These are phyloP conservation scores for Dactylellina sp. DNA, from an alignment of 2,329 filamentous ascomycete species.

Conservation along the genomic window DNA sequence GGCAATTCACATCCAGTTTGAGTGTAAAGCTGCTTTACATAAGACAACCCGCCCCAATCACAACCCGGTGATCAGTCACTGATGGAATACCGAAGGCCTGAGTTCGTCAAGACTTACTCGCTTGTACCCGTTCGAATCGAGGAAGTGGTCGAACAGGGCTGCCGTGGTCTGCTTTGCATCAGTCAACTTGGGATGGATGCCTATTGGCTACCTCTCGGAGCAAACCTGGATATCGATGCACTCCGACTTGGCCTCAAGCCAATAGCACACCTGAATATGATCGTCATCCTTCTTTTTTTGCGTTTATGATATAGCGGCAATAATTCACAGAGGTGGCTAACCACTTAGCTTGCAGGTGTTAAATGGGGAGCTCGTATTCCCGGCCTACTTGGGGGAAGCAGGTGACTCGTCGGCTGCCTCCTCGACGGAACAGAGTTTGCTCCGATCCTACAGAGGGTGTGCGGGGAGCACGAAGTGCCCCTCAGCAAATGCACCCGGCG, in stretches of 20 bases:
- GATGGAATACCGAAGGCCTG: constrained; percentile 25
- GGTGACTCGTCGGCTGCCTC: constrained; percentile 32
- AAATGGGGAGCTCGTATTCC: constrained; percentile 43
- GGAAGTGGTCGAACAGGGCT: constrained; percentile 38
- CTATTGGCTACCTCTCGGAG: constrained; percentile 33
- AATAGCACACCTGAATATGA: constrained; percentile 39
- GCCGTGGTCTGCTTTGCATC: constrained; percentile 45
- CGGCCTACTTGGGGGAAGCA: constrained; percentile 37
- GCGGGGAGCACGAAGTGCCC: not conserved
- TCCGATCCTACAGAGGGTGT: constrained; percentile 25
- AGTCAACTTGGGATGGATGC: constrained; percentile 41
- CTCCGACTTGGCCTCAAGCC: constrained; percentile 22
- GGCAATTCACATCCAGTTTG: constrained; percentile 20
- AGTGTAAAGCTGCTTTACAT: constrained; percentile 41
- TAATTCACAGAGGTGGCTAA: constrained; percentile 29
- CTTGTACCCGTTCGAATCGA: constrained; percentile 56
- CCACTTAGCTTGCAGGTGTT: constrained; percentile 21
- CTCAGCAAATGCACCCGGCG: constrained; percentile 18
- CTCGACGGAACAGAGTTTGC: constrained; percentile 19
- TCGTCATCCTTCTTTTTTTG: constrained; percentile 33
- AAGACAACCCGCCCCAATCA: constrained; percentile 13
- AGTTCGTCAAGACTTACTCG: constrained; percentile 27
- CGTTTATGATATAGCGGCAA: constrained; percentile 46
- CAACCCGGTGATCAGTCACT: constrained; percentile 18
- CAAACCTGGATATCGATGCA: constrained; percentile 44